These are phyloP conservation scores for Immersiporthe knoxdaviesiana DNA, from an alignment of 2,329 filamentous ascomycete species.

Conservation along the genomic window DNA sequence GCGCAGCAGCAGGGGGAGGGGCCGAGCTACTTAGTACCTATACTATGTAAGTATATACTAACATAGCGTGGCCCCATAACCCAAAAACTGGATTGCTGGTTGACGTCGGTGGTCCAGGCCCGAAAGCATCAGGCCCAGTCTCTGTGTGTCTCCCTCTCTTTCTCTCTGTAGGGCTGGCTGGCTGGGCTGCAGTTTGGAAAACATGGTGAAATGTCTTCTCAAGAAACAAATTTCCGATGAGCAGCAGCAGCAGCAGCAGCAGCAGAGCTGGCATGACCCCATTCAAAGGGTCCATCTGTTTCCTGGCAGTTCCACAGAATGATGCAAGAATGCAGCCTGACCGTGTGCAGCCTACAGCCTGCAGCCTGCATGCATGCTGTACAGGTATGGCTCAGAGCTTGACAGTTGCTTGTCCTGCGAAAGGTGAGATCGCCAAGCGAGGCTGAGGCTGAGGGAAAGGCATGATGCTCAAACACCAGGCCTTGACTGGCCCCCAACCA, in stretches of 20 bases:
- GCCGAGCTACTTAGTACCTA: neutral
- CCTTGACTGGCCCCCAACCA: too few relatives aligned
- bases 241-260: neutral
- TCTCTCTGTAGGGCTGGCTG: neutral
- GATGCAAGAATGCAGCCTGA: neutral
- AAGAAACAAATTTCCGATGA: neutral
- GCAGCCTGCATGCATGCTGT: neutral
- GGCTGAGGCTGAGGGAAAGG: conserved; percentile 20
- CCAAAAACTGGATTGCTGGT: neutral
- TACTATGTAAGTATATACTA: too few relatives aligned
- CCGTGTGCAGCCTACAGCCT: too few relatives aligned
- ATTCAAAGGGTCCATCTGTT: neutral
- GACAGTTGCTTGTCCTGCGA: conserved; percentile 13
- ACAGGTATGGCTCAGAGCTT: conserved; percentile 9
- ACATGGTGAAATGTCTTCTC: neutral
- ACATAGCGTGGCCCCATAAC: neutral
- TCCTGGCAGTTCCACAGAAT: neutral
- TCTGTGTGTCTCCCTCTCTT: neutral
- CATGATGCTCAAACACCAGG: neutral
- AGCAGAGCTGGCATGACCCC: neutral
- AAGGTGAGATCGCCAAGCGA: conserved; percentile 20
- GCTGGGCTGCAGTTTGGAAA: neutral
- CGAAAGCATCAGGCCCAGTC: too few relatives aligned
- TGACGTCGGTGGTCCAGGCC: conserved; percentile 4
- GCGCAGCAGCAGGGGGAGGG: neutral